Conservation (phyloP, 2,329 filamentous ascomycete species). For the Lasiodiplodia hormozganensis region DNA sequence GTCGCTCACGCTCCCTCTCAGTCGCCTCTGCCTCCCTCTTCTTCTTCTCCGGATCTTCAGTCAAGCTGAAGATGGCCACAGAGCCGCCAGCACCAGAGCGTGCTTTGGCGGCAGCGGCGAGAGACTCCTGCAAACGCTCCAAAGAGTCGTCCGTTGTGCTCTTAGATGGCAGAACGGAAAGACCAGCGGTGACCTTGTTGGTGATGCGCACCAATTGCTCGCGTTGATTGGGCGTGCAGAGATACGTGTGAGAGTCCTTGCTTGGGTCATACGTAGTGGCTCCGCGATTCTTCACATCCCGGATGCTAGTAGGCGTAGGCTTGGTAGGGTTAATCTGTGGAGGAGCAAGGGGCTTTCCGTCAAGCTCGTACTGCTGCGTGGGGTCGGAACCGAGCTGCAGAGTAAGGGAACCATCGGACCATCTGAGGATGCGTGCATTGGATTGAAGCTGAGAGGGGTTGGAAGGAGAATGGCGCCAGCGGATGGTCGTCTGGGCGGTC, state of each 20-base stretch:
- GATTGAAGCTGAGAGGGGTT: conserved; percentile 72
- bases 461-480: conserved; percentile 72
- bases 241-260: conserved; percentile 77
- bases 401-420: conserved; percentile 81
- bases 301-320: conserved; percentile 54
- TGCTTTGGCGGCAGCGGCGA: conserved; percentile 68
- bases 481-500: conserved; percentile 70
- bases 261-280: conserved; percentile 62
- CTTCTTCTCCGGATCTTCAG: conserved; percentile 76
- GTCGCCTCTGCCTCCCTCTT: conserved; percentile 76
- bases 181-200: conserved; percentile 77
- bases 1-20: conserved; percentile 74
- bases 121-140: conserved; percentile 69
- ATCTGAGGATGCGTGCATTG: conserved; percentile 76
- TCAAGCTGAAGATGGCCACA: conserved; percentile 72
- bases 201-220: conserved; percentile 74
- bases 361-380: conserved; percentile 74
- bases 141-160: conserved; percentile 75
- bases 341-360: conserved; percentile 73
- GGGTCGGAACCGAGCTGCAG: conserved; percentile 74
- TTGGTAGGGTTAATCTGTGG: conserved; percentile 57
- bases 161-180: conserved; percentile 71
- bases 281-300: conserved; percentile 31
- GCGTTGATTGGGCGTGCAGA: conserved; percentile 72
- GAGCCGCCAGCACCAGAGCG: conserved; percentile 57